A percentile compares a stretch with the other conserved stretches of the same genome.
These are phyloP conservation scores for Passiflora organensis DNA, from an alignment of 345 rosid genomes.

Conservation along the genomic window DNA sequence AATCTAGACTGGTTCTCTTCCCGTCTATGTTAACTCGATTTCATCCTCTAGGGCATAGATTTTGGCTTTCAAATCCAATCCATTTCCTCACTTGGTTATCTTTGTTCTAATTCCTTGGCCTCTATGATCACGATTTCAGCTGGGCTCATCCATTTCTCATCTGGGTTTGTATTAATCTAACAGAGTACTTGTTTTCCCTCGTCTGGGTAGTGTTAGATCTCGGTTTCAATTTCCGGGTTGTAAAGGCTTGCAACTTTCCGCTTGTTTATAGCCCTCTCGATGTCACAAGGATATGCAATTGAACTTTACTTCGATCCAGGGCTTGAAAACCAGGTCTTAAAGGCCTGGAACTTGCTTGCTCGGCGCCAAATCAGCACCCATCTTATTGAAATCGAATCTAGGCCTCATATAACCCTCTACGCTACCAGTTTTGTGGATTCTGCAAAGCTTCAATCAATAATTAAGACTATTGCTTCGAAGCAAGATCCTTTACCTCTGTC, in stretches of 20 bases:
- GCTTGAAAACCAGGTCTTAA: constrained; percentile 88
- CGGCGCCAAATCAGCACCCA: constrained; percentile 96
- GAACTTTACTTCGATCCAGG: constrained; percentile 98
- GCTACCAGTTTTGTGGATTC: constrained; percentile 52
- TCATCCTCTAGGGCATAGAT: constrained; percentile 7
- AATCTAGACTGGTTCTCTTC: background rate
- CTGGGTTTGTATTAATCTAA: background rate
- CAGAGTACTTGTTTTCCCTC: background rate
- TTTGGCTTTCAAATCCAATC: too few relatives aligned
- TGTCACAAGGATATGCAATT: constrained; percentile 64
- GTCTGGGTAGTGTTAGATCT: constrained; percentile 5
- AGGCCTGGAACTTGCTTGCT: constrained; percentile 98
- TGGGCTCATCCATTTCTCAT: background rate
- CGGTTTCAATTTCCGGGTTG: too few relatives aligned
- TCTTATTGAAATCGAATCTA: constrained; percentile 86
- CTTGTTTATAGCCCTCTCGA: background rate
- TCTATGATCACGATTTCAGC: too few relatives aligned
- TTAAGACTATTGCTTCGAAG: constrained; percentile 57
- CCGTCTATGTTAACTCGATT: background rate
- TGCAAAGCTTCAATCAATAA: constrained; percentile 56
- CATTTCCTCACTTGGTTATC: background rate
- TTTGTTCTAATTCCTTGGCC: too few relatives aligned
- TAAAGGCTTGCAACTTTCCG: too few relatives aligned
- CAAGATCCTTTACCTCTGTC: constrained; percentile 67
- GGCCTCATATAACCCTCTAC: constrained; percentile 88